Evolutionary conservation across 495 filamentous ascomycete species (phyloP), one percentile per base, ranked within the genome.

Genomic region (Podospora comata): DNA sequence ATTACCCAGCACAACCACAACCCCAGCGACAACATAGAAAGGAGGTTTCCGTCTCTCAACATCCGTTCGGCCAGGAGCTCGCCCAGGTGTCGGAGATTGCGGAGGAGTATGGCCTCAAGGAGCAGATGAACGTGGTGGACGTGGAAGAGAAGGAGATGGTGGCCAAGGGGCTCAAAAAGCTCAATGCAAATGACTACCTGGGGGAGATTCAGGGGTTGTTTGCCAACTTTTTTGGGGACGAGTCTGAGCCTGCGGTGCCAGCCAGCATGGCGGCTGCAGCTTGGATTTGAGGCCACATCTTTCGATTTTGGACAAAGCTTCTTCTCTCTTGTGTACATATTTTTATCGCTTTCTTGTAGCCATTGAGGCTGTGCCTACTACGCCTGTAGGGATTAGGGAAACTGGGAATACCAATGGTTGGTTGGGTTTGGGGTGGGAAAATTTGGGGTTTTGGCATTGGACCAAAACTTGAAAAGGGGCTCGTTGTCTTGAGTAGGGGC

Each of bases 131-230:
- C 62, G 75, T 86, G n/a, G 82, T 91, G 58, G 87, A 91, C 60
- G 86, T 89, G 28, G 92, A 95, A 73, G 90, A 92, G 73, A 78
- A 86, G 67, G 84, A 88, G 44, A 78, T 95, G 71, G 72, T 82
- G 57, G 80, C 83, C 30, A 86, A 84, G 60, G 93, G 92, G 15
- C 82, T 97, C 5, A 83, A 81, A 74, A 91, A 89, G 73, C 93
- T 94, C 76, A 82, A 83, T 15, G 92, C 90, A 15, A 85, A 90
- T 20, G 95, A 97, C 75, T 99, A 99, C 77, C 79, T 94, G 65
- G 79, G 79, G 65, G 95, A 97, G 79, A 91, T 99, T 67, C 82
- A 90, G 68, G 86, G 86, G 26, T 80, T 95, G 6, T 89, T 90
- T 48, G 69, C 74, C 32, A 79, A 69, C 39, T 80, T 83, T 69